Evolutionary conservation across 768 basidiomycete species (phyloP).

Genomic region (Hortiboletus flavorubellus): DNA sequence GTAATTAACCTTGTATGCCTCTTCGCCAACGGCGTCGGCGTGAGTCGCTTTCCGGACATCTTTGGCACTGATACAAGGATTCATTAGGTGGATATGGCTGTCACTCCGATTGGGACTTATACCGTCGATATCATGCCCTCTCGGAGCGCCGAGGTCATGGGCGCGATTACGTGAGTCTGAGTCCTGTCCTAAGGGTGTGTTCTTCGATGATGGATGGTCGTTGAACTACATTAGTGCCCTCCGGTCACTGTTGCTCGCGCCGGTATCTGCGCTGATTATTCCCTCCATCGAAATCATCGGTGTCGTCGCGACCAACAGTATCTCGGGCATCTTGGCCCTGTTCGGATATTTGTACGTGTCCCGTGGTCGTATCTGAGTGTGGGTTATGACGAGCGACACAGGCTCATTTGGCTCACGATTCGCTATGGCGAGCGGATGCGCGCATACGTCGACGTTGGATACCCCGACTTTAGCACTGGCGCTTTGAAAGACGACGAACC

Average conservation of each 20-base stretch:
- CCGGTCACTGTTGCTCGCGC: constrained; percentile 22
- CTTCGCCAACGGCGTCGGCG: constrained; percentile 64
- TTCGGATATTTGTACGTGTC: constrained; percentile 50
- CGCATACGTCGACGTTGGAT: constrained; percentile 53
- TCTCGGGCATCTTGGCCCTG: constrained; percentile 46
- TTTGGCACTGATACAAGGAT: background rate
- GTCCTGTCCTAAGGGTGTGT: background rate
- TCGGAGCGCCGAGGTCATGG: constrained; percentile 62
- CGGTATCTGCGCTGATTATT: constrained; percentile 15
- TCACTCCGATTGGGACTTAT: constrained; percentile 56
- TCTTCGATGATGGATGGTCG: background rate
- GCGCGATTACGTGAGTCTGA: constrained; percentile 47
- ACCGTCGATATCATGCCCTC: constrained; percentile 57
- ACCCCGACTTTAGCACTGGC: constrained; percentile 30
- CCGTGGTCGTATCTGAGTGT: background rate
- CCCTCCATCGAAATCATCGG: constrained; percentile 53
- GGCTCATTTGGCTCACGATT: constrained; percentile 51
- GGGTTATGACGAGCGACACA: constrained; percentile 22
- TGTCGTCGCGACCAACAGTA: constrained; percentile 45
- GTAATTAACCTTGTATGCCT: constrained; percentile 50
- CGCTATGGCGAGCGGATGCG: constrained; percentile 55
- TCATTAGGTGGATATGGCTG: constrained; percentile 50
- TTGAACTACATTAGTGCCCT: constrained; percentile 11
- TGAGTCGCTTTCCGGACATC: constrained; percentile 27
- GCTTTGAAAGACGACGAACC: background rate